Evolutionary conservation across 2,329 filamentous ascomycete genomes (phyloP), one percentile per base, ranked within the genome.

Genomic region (Rhynchosporium secalis): DNA sequence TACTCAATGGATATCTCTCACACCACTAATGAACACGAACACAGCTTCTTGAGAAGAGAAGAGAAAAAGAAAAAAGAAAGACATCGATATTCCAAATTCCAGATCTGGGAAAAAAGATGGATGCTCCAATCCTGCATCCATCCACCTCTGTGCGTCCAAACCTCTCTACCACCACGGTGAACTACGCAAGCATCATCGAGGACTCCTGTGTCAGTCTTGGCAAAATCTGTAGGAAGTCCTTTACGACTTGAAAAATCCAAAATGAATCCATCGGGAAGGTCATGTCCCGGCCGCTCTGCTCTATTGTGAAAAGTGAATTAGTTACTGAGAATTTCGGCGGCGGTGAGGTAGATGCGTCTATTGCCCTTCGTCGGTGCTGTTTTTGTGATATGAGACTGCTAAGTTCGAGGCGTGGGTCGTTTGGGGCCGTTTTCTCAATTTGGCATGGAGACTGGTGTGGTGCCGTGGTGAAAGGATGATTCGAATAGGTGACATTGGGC

Each of bases 241-340:
- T 72, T 3, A 73, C 69, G 9, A 76, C 70, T 31, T 65, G 58
- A 66, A 76, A 78, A 52, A 78, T 70, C 77, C 77, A 79, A 4
- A 76, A 68, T 1, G 59, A 79, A 78, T 1, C 76, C 70, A 60
- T 79, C 78, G 2, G 72, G 70, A 28, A 74, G 68, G 55, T 79
- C 78, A 12, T 74, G 68, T 40, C 63, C 43, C 36, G 60, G 15
- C 48, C 62, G 64, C 55, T 60, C 47, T 49, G 59, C 26, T 4
- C 60, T 65, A 20, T 66, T 68, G 38, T 72, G 63, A 15, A 70
- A 66, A 0, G 68, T 66, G 56, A 76, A 73, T 0, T 72, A 72
- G 51, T 70, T 70, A 26, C 75, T 72, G 6, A 79, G 69, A 47
- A 75, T 72, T 26, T 74, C 66, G 7, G 78, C 69, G 1, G 75